Evolutionary conservation across 2,329 filamentous ascomycete genomes (phyloP), one percentile per base, ranked within the genome.

Genomic region (Nemania diffusa): DNA sequence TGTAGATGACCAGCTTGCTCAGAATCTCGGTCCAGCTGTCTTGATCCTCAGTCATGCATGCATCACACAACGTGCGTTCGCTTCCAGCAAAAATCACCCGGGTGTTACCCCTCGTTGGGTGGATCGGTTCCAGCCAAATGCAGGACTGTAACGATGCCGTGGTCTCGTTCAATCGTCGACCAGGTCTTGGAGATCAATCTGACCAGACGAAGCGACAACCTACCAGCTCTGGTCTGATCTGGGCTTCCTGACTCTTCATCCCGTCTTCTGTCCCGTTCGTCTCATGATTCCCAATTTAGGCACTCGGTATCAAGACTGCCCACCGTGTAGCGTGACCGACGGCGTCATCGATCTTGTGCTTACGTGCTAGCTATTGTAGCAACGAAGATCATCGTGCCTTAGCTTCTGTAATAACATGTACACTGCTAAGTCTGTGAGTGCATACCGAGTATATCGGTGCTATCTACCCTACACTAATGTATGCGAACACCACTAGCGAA

Each of bases 41-140:
- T 62, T 53, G 67, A 65, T 69, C 61, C 61, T 64, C 56, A 57
- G 40, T 57, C 64, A 69, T 67, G 60, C 64, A 69, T 64, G 57
- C 60, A 69, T 50, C 67, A 59, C 37, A 57, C 56, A 62, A 67
- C 61, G 52, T 67, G 64, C 64, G 64, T 69, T 69, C 67, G 59
- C 67, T 69, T 66, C 63, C 67, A 61, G 22, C 56, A 63, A 44
- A 66, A 63, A 50, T n/a, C 17, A 44, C n/a, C 44, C 59, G 67
- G 67, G 24, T 69, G 67, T 69, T 57, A 67, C 63, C 64, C 67
- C 55, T 61, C 63, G 63, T n/a, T 40, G 29, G 55, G 59, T 61
- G 50, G 63, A 66, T 57, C 67, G 40, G 63, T 57, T 69, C 67
- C 64, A 66, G 58, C 27, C 48, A 60, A 53, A 26, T 50, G 55